Conservation (phyloP, 2,329 filamentous ascomycete species). For the Neospermospora avenae region DNA sequence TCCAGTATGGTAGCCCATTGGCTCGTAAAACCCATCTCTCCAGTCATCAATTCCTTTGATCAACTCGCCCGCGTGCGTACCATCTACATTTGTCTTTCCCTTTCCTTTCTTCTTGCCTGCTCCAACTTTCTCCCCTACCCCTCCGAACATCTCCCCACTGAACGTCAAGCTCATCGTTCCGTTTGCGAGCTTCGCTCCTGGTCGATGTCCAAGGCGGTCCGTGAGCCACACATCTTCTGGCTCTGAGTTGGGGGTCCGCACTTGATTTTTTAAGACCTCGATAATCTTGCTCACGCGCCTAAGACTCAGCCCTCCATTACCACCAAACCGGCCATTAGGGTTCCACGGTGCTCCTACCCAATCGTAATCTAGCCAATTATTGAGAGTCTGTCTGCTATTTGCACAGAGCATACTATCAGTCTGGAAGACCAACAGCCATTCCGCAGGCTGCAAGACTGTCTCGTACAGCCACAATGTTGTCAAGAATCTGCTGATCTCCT, state of each 20-base stretch:
- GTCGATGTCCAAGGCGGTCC: conserved; percentile 48
- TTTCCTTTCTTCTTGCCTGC: conserved; percentile 23
- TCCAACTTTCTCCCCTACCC: conserved; percentile 33
- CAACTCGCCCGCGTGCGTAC: conserved; percentile 26
- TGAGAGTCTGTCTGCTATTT: conserved; percentile 43
- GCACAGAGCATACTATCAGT: conserved; percentile 55
- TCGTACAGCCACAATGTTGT: conserved; percentile 53
- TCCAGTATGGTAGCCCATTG: conserved; percentile 58
- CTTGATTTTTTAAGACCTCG: conserved; percentile 48
- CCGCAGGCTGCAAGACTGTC: conserved; percentile 45
- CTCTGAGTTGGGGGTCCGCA: conserved; percentile 42
- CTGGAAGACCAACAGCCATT: conserved; percentile 55
- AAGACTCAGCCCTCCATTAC: conserved; percentile 41
- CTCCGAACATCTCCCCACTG: conserved; percentile 47
- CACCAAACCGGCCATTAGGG: conserved; percentile 32
- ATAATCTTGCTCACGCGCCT: conserved; percentile 52
- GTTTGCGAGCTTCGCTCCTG: conserved; percentile 48
- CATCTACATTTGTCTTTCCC: conserved; percentile 22
- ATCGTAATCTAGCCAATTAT: conserved; percentile 31
- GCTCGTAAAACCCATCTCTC: conserved; percentile 51
- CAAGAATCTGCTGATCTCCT: conserved; percentile 51
- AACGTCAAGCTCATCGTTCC: conserved; percentile 48
- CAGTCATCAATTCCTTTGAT: conserved; percentile 47
- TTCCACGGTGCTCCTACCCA: conserved; percentile 39
- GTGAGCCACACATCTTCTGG: conserved; percentile 57